phyloP scores from a whole-genome alignment of 108 stramenopile species.

The Nannochloropsis salina region DNA sequence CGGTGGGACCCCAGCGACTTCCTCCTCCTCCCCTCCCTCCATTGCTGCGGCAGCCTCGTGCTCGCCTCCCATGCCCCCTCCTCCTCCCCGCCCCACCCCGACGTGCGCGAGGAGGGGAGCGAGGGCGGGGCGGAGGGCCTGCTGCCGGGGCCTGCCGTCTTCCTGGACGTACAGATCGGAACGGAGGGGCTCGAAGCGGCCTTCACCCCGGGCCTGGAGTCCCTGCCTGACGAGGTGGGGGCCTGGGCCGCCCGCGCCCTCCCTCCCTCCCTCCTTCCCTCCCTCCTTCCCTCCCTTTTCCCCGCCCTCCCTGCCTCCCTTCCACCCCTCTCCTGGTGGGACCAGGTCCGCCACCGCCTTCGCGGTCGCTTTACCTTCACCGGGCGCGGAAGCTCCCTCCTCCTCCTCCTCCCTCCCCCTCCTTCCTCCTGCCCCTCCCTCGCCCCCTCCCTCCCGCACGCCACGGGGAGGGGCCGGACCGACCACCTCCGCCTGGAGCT shows the following conservation, averaged over 20 bases:
- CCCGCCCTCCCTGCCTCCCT: neutral
- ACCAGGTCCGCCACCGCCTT: neutral
- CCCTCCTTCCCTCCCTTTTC: neutral
- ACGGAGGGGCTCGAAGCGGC: neutral
- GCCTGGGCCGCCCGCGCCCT: neutral
- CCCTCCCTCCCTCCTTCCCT: neutral
- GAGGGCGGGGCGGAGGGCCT: neutral
- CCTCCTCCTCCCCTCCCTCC: neutral
- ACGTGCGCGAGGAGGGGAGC: neutral
- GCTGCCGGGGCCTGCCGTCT: neutral
- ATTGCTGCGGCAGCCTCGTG: neutral
- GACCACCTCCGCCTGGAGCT: neutral
- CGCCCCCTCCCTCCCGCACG: neutral
- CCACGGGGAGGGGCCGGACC: neutral
- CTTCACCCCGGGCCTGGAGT: neutral
- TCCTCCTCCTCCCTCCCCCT: constrained; percentile 19
- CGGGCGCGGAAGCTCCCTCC: neutral
- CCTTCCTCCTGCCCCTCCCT: neutral
- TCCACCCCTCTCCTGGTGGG: neutral
- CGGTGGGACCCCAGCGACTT: neutral
- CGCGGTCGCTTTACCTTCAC: neutral
- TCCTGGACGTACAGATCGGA: neutral
- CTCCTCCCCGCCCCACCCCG: neutral
- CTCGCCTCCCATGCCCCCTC: no score
- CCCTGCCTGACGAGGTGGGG: neutral